A percentile compares a stretch with the other conserved stretches of the same genome.
Conservation (phyloP, 352 stramenopile species). For the Phytophthora parvispora region DNA sequence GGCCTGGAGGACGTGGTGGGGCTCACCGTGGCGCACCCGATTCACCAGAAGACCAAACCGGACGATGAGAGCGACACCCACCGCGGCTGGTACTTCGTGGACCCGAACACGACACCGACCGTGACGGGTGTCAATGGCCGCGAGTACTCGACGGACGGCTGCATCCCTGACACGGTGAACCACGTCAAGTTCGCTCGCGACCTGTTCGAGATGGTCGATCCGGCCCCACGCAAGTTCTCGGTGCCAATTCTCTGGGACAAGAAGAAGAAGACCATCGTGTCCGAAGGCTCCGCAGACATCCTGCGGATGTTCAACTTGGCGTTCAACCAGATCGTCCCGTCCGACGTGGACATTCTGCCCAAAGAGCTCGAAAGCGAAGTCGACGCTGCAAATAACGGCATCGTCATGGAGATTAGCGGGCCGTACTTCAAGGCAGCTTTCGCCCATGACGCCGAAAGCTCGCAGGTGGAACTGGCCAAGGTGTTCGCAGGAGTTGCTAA, state of each 20-base stretch:
- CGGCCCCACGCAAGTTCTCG: conserved; percentile 25
- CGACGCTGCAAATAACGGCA: conserved; percentile 68
- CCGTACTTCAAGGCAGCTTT: conserved; percentile 72
- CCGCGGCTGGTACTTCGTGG: conserved; percentile 34
- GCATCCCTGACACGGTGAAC: conserved; percentile 13
- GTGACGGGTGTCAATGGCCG: conserved; percentile 10
- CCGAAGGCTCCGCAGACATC: conserved; percentile 51
- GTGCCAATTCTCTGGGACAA: conserved; percentile 79
- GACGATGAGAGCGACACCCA: conserved; percentile 38
- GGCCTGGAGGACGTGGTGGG: conserved; percentile 92
- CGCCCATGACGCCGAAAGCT: conserved; percentile 62
- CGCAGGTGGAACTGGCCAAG: conserved; percentile 45
- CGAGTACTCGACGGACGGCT: conserved; percentile 13
- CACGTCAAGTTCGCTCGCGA: conserved; percentile 25
- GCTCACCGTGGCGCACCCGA: conserved; percentile 82
- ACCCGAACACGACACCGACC: not conserved
- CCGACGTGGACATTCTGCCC: conserved; percentile 62
- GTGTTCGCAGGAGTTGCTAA: conserved; percentile 29
- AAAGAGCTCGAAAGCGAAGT: conserved; percentile 49
- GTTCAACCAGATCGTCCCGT: conserved; percentile 41
- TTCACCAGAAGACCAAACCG: conserved; percentile 29
- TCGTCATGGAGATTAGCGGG: conserved; percentile 66
- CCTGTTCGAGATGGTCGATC: conserved; percentile 38
- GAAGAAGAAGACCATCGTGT: conserved; percentile 36
- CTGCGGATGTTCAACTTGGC: conserved; percentile 62